phyloP scores from a whole-genome alignment of 495 filamentous ascomycete genomes.

The Hyaloscypha hepaticicola region DNA sequence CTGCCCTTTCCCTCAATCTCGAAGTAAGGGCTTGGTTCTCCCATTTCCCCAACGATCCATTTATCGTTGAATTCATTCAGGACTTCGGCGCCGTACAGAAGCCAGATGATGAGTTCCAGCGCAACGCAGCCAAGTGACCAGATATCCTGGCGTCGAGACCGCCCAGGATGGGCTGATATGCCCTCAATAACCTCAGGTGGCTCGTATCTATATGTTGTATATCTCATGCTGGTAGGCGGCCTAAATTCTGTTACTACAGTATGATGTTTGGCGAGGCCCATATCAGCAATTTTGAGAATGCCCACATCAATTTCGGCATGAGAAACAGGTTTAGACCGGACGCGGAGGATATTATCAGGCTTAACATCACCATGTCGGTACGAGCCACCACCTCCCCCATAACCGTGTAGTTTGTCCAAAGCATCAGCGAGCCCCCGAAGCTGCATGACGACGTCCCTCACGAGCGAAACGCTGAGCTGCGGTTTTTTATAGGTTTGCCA shows the following conservation, averaged over 20 bases:
- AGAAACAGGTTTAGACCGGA: not conserved
- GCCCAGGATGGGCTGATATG: conserved; percentile 6
- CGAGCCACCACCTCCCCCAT: not conserved
- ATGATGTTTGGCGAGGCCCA: conserved; percentile 19
- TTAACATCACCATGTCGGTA: conserved; percentile 28
- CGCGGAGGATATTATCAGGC: conserved; percentile 30
- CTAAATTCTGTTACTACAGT: not conserved
- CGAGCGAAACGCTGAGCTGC: not conserved
- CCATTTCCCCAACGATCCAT: not conserved
- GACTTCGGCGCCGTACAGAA: conserved; percentile 4
- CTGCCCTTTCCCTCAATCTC: not conserved
- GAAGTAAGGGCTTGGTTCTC: not conserved
- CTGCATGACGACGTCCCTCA: conserved; percentile 19
- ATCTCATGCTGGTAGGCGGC: not conserved
- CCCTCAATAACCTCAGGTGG: conserved; percentile 35
- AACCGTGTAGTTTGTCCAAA: conserved; percentile 3
- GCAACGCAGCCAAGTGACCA: conserved; percentile 47
- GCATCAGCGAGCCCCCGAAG: conserved; percentile 9
- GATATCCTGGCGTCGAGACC: conserved; percentile 38
- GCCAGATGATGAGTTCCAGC: conserved; percentile 37
- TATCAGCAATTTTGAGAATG: conserved; percentile 19
- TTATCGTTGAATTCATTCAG: conserved; percentile 1
- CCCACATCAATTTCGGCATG: not conserved
- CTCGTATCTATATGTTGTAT: conserved; percentile 10
- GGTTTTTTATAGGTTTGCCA: conserved; percentile 6